phyloP scores from a whole-genome alignment of 179 eudicot genomes.

The Patellifolia procumbens region DNA sequence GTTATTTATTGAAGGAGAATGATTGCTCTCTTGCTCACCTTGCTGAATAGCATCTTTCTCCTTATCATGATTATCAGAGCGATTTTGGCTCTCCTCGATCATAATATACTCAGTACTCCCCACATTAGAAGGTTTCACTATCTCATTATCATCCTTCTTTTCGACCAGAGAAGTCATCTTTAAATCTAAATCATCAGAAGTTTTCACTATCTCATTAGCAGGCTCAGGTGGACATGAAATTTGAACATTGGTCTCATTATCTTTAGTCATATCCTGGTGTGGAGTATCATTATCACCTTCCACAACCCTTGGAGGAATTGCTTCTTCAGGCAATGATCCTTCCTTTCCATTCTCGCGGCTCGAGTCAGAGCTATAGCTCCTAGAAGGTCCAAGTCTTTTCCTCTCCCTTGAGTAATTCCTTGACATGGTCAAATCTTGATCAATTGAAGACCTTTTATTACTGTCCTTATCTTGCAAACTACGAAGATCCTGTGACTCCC shows the following conservation, averaged over 20 bases:
- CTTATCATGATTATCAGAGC: conserved; percentile 20
- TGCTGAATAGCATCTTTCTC: conserved; percentile 33
- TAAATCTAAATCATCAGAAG: conserved; percentile 31
- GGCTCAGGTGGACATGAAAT: conserved; percentile 36
- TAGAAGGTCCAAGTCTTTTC: conserved; percentile 49
- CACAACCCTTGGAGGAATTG: conserved; percentile 31
- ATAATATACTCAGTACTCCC: conserved; percentile 21
- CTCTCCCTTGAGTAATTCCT: conserved; percentile 47
- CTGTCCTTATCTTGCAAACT: conserved; percentile 44
- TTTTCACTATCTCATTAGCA: conserved; percentile 38
- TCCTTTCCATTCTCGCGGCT: conserved; percentile 51
- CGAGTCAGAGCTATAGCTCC: conserved; percentile 48
- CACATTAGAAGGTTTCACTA: conserved; percentile 32
- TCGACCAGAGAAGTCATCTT: conserved; percentile 25
- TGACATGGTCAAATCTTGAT: conserved; percentile 31
- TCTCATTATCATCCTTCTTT: conserved; percentile 33
- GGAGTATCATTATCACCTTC: conserved; percentile 44
- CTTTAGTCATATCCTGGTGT: conserved; percentile 39
- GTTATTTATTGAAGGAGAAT: conserved; percentile 38
- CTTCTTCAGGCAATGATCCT: conserved; percentile 49
- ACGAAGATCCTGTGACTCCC: conserved; percentile 43
- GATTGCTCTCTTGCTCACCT: conserved; percentile 35
- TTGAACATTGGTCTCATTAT: conserved; percentile 31
- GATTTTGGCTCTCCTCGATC: conserved; percentile 35
- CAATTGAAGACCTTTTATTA: conserved; percentile 44